phyloP scores from a whole-genome alignment of 352 stramenopile species.

The Elongisporangium prolatum region DNA sequence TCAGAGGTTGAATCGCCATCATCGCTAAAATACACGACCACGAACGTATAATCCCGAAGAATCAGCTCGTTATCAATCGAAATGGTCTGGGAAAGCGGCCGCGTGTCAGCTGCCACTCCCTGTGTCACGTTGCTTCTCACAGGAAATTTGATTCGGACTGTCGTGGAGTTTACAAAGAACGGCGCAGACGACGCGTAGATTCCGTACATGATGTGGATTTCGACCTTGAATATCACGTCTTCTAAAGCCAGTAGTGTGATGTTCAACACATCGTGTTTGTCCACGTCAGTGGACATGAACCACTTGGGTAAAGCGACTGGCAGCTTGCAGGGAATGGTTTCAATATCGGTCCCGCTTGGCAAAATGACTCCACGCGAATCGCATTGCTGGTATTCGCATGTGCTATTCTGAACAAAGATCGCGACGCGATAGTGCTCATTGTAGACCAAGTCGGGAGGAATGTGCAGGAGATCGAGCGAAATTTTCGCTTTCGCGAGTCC shows the following conservation, averaged over 20 bases:
- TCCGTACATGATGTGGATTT: conserved; percentile 95
- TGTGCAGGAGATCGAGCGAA: conserved; percentile 92
- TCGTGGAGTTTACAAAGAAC: conserved; percentile 92
- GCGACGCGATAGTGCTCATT: conserved; percentile 94
- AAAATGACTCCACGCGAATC: conserved; percentile 46
- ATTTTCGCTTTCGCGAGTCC: conserved; percentile 92
- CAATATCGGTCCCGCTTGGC: conserved; percentile 56
- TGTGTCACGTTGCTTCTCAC: conserved; percentile 68
- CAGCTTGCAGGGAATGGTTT: conserved; percentile 90
- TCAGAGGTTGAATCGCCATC: conserved; percentile 62
- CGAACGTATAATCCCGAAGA: conserved; percentile 88
- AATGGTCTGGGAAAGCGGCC: conserved; percentile 74
- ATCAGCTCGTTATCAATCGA: conserved; percentile 82
- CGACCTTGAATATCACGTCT: conserved; percentile 93
- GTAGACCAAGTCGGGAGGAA: conserved; percentile 90
- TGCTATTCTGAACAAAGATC: conserved; percentile 93
- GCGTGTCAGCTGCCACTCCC: conserved; percentile 52
- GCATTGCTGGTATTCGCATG: conserved; percentile 88
- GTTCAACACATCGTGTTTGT: conserved; percentile 94
- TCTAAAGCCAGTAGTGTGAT: conserved; percentile 94
- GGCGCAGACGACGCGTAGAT: conserved; percentile 79
- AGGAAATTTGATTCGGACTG: conserved; percentile 75
- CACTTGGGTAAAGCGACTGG: conserved; percentile 88
- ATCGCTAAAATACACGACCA: conserved; percentile 70
- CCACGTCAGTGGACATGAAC: conserved; percentile 86